Conservation (phyloP, 345 rosid genomes). For the Capsella bursapastoris region DNA sequence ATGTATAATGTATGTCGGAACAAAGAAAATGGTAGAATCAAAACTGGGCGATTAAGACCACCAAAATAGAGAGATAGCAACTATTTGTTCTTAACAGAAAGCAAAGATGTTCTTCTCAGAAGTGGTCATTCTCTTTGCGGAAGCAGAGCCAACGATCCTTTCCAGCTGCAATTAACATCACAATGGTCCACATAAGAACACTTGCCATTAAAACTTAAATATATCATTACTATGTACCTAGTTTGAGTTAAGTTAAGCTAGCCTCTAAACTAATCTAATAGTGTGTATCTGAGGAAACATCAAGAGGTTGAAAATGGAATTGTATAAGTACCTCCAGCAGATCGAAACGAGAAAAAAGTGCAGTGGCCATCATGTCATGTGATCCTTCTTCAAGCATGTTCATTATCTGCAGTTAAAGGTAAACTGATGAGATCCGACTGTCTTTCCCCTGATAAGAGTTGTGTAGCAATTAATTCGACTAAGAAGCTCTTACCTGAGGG, state of each 20-base stretch:
- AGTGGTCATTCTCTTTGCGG: conserved; percentile 67
- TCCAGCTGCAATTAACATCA: conserved; percentile 61
- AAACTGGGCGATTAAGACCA: conserved; percentile 22
- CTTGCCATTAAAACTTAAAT: neutral
- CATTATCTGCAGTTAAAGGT: conserved; percentile 62
- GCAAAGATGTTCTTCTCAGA: conserved; percentile 76
- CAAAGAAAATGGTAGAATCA: neutral
- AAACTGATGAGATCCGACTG: conserved; percentile 14
- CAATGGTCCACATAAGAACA: neutral
- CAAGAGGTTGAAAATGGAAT: neutral
- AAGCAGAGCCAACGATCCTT: conserved; percentile 71
- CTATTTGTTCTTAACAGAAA: conserved; percentile 52
- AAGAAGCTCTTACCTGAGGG: conserved; percentile 66
- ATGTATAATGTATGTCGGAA: neutral
- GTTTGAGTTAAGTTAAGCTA: neutral
- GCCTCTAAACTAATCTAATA: neutral
- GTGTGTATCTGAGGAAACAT: neutral
- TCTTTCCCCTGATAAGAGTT: conserved; percentile 8
- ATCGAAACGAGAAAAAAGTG: conserved; percentile 77
- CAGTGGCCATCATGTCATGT: conserved; percentile 70
- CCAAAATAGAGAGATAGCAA: conserved; percentile 16
- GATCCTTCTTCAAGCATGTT: conserved; percentile 89
- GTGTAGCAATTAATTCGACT: neutral
- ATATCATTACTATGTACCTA: neutral
- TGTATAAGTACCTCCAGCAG: conserved; percentile 61